A percentile compares a stretch with the other conserved stretches of the same genome.
Conservation (phyloP, 2,329 filamentous ascomycete genomes). For the Hypoxylon sp. region DNA sequence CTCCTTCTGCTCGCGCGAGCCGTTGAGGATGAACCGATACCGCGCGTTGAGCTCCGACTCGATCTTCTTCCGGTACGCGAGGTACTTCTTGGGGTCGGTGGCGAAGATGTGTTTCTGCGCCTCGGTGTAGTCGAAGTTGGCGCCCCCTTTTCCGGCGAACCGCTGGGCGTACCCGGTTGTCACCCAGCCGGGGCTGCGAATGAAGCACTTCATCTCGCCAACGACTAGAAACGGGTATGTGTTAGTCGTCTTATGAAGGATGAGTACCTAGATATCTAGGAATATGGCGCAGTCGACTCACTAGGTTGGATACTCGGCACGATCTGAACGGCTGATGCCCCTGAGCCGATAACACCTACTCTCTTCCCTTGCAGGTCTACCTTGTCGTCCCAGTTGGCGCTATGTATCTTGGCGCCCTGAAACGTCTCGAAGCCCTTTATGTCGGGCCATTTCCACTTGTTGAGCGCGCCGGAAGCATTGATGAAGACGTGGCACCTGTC, state of each 20-base stretch:
- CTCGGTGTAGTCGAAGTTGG: conserved; percentile 55
- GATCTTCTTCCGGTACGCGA: conserved; percentile 57
- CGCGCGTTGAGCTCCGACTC: conserved; percentile 59
- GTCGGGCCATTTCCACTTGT: conserved; percentile 43
- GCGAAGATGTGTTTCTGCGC: conserved; percentile 58
- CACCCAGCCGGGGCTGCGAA: conserved; percentile 56
- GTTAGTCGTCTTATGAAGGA: background rate
- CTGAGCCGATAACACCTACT: conserved; percentile 45
- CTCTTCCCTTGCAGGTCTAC: conserved; percentile 38
- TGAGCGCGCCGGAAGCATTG: conserved; percentile 47
- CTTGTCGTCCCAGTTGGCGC: conserved; percentile 43
- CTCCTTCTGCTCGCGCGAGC: conserved; percentile 41
- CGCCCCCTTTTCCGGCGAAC: conserved; percentile 55
- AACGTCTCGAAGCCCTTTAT: conserved; percentile 44
- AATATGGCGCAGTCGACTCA: conserved; percentile 8
- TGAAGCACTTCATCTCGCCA: conserved; percentile 22
- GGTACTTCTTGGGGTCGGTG: conserved; percentile 61
- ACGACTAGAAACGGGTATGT: background rate
- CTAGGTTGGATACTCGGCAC: conserved; percentile 40
- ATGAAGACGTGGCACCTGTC: conserved; percentile 37
- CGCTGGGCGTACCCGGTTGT: conserved; percentile 56
- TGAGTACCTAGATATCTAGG: no score
- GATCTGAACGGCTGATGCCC: conserved; percentile 47
- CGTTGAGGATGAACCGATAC: conserved; percentile 58
- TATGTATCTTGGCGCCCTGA: conserved; percentile 44